Evolutionary conservation across 106 monocot species (phyloP), one percentile per base, ranked within the genome.

Genomic region (Dendrobium chrysotoxum): DNA sequence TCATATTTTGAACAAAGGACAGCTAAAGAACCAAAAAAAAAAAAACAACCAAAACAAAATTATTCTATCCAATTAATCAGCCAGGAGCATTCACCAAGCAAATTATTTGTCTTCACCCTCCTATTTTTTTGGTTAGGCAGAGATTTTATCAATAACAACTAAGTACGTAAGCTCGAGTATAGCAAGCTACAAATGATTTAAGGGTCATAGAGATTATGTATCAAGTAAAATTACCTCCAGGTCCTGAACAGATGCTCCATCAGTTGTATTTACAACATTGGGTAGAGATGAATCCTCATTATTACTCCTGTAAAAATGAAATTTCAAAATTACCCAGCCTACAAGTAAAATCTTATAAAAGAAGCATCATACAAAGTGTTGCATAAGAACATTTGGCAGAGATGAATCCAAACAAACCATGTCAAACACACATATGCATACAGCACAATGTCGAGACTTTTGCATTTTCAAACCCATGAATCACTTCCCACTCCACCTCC

Each of bases 181-280:
- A 47, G 26, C 76, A 76, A n/a, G 70, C 70, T 70, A 70, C 70
- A 13, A 35, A 35, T 23, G 17, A 40, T 13, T 20, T 74, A 74
- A 74, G 18, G 20, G 28, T 40, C 44, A 76, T 21, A 76, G 4
- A 40, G 7, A n/a, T n/a, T 38, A 78, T 57, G 28, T 20, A 4
- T 57, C 11, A 70, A 3, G 70, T 70, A 35, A 64, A 26, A n/a
- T 31, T 90, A 97, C 97, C 97, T 92, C 90, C 18, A 85, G 68
- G 78, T 92, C 90, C 83, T 83, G 87, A 53, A 79, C 76, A 89
- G 94, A 86, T 77, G 84, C 79, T 79, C 80, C 87, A 86, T 94
- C 85, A 21, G 76, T 21, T 5, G 77, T 54, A 67, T 35, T 81
- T 77, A 50, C 80, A 85, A 13, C 54, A 82, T 77, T 83, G 78